Conservation (phyloP, 495 filamentous ascomycete species). For the Glonium stellatum region DNA sequence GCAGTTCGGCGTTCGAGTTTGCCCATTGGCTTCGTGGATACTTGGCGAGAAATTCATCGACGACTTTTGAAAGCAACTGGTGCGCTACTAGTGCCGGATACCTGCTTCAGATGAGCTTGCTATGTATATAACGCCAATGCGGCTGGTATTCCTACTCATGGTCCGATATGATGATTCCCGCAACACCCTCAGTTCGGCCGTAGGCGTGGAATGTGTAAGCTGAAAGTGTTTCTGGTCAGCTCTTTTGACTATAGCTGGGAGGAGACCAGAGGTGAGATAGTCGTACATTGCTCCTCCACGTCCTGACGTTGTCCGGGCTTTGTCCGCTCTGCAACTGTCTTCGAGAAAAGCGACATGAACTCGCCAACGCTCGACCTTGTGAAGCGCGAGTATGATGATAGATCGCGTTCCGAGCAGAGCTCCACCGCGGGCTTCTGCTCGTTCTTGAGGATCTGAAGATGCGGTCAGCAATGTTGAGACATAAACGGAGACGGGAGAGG, state of each 20-base stretch:
- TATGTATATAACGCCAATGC: neutral
- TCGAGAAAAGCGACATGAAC: constrained; percentile 36
- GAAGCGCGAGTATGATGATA: constrained; percentile 45
- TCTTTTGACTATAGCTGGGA: constrained; percentile 4
- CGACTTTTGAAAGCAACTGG: constrained; percentile 80
- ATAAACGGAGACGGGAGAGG: constrained; percentile 12
- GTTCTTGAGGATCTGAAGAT: constrained; percentile 68
- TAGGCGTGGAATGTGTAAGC: constrained; percentile 87
- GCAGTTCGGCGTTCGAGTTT: constrained; percentile 46
- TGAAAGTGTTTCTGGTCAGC: constrained; percentile 20
- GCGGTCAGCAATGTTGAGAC: constrained; percentile 13
- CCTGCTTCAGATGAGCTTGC: constrained; percentile 31
- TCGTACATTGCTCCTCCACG: constrained; percentile 74
- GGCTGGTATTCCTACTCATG: constrained; percentile 38
- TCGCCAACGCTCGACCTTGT: constrained; percentile 59
- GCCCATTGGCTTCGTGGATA: constrained; percentile 65
- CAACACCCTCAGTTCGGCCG: constrained; percentile 76
- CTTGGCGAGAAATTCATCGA: constrained; percentile 84
- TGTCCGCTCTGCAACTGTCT: constrained; percentile 57
- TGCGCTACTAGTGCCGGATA: constrained; percentile 91
- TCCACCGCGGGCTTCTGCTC: constrained; percentile 70
- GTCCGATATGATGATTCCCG: constrained; percentile 82
- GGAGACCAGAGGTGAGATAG: neutral
- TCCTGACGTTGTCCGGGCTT: constrained; percentile 82
- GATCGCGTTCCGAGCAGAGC: constrained; percentile 71